These are phyloP conservation scores for Colletotrichum nymphaeae DNA, from an alignment of 2,329 filamentous ascomycete species.

Conservation along the genomic window DNA sequence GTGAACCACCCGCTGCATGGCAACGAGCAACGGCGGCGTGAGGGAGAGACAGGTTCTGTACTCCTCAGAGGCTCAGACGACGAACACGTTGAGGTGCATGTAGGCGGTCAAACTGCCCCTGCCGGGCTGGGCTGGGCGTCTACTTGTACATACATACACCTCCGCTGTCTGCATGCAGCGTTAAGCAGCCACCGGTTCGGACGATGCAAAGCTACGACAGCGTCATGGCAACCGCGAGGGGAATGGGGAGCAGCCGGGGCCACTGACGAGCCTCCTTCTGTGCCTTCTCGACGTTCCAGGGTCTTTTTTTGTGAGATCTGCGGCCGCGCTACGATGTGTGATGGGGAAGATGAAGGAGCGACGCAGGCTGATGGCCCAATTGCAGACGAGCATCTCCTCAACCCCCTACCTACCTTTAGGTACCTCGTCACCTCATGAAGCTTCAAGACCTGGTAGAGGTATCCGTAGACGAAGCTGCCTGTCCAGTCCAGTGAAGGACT, in stretches of 20 bases:
- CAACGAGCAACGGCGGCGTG: not conserved
- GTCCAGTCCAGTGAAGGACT: constrained; percentile 16
- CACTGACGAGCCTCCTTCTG: not conserved
- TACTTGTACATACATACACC: not conserved
- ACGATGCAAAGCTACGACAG: constrained; percentile 31
- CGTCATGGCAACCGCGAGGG: constrained; percentile 36
- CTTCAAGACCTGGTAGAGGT: not conserved
- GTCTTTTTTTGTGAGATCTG: constrained; percentile 12
- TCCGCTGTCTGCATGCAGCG: constrained; percentile 31
- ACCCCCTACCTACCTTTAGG: not conserved
- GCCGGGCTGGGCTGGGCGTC: not conserved
- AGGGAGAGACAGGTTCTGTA: not conserved
- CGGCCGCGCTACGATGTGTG: not conserved
- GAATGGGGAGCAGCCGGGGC: constrained; percentile 13
- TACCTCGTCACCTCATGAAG: not conserved
- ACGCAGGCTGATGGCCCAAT: not conserved
- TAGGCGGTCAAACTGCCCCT: constrained; percentile 18
- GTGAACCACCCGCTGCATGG: not conserved
- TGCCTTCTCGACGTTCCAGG: not conserved
- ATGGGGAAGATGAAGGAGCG: constrained; percentile 19
- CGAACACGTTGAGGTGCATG: constrained; percentile 23
- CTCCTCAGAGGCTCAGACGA: no score
- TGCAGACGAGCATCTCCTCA: not conserved
- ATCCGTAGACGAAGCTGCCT: not conserved
- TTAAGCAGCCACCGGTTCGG: constrained; percentile 9